Evolutionary conservation across 164 flowering plant genomes (phyloP), one percentile per base, ranked within the genome.

Genomic region (Magnolia officinalis): DNA sequence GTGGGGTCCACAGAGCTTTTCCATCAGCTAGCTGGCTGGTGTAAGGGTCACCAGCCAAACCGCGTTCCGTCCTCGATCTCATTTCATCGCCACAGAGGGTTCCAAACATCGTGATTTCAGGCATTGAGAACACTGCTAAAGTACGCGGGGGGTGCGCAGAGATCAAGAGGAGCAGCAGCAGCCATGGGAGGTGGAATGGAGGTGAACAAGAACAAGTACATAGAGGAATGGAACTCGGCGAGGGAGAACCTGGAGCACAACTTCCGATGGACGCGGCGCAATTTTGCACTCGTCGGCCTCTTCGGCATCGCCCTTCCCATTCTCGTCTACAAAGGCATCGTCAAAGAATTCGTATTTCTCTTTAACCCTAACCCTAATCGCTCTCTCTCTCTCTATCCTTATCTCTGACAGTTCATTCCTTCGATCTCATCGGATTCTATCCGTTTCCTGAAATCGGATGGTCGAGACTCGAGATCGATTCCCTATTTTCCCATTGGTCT

Each of bases 151-250:
- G 45, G 45, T 37, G 45, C 45, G 45, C 45, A 55, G 77, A n/a
- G 72, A 24, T 77, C 45, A 76, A 24, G 26, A 24, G 20, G 64
- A 67, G 58, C 13, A 66, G 71, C 73, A 70, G 65, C 61, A 77
- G 79, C 69, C 64, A 80, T 93, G 97, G 98, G 90, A 6, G 98
- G 98, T 80, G 98, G 96, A 71, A 92, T 93, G 96, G 94, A 92
- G 64, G 83, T 88, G 45, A 80, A 92, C 81, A 91, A 89, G 91
- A 93, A 93, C 88, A 87, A 72, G 75, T 90, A 78, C 86, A 87
- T 93, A 6, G 98, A 93, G 77, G 95, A 93, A 0, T 93, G 98
- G 97, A 77, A 86, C 63, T 4, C 89, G 0, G 93, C 89, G 0
- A 82, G 97, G 45, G 98, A 93, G 88, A 92, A 87, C 69, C 87